Base-by-base conservation (phyloP, 257 asterid genomes). In the Striga asiatica region DNA sequence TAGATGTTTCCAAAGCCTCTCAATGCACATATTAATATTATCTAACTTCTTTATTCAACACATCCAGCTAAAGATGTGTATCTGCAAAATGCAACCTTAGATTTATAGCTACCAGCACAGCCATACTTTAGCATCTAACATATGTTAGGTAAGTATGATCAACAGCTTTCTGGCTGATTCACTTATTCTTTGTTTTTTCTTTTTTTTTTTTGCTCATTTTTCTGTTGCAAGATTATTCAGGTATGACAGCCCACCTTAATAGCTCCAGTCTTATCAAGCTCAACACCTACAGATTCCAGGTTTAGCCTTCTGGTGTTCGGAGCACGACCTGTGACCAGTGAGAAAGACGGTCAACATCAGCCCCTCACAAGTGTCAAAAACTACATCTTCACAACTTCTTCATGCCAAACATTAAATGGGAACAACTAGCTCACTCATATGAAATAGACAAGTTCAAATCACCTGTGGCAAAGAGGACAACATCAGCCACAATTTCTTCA, bases 401-500 rank as follows among this genome's bases (percentile, higher is more conserved):
- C 28, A 61, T 23, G 17, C n/a, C 14, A 14, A 54, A 60, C 3
- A 11, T 27, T 21, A 54, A 34, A 52, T 17, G 8, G 14, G 4
- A 29, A 25, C 1, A 23, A 29, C 51, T 47, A 13, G 13, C 4
- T 11, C 14, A 17, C 4, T 11, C 14, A 17, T 28, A 56, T 10
- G 35, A 25, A 54, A 58, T n/a, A 7, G 46, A 25, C 11, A 55
- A 66, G 41, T 34, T 17, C 39, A 63, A 58, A 58, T 74, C 88
- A 92, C 99, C 99, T 12, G 97, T 92, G 66, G 99, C 99, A 73
- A 92, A 82, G 67, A 92, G 97, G 64, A 92, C 99, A 61, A 70
- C 95, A 74, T 92, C 99, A 24, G 95, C 99, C 53, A 71, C 58
- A 61, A 82, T 71, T 68, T 80, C 95, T 77, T 82, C 93, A 42